Base-by-base conservation (phyloP, 768 basidiomycete genomes). In the Tylopilus felleus region DNA sequence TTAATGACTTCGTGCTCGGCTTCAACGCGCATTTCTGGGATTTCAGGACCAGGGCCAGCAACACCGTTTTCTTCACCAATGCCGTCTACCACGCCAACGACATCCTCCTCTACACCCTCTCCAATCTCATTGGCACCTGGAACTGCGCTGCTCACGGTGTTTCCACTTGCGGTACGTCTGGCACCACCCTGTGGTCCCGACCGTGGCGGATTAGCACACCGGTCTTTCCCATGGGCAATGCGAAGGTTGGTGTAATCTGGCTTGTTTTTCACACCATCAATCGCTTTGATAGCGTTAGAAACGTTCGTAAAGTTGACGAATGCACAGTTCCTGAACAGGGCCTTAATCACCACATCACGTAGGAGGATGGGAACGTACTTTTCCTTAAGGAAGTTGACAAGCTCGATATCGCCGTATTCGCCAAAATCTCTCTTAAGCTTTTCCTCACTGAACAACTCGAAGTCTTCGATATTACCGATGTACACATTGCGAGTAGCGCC, bases 401-500 rank as follows among this genome's bases (percentile, higher is more conserved):
- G 82, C 75, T 98, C 96, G 60, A 98, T 94, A 56, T 98, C 96
- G 21, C 96, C 96, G 71, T 82, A 98, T 74, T 94, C 94, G 47
- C 86, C 88, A 75, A 98, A 98, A 74, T 99, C 97, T 47, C 85
- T 77, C 72, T 90, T 89, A 44, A 99, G 79, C 67, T 85, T 86
- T 55, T 96, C 96, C 51, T 96, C 93, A 27, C 76, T 86, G 76
- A 93, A 97, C 12, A 81, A 77, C 59, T 97, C 96, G 65, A 94
- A 97, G 76, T 99, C 96, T 64, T 95, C 92, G 41, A 99, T 86
- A 64, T 89, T 91, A 8, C 95, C 95, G 46, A 98, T 84, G 72
- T 98, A 99, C 47, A 99, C 95, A 67, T 98, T 99, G 53, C 97
- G 81, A 14, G 93, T 97, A 2, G 96, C 93, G 19, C 97, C 97